phyloP scores from a whole-genome alignment of 345 rosid genomes.

The Boechera stricta region DNA sequence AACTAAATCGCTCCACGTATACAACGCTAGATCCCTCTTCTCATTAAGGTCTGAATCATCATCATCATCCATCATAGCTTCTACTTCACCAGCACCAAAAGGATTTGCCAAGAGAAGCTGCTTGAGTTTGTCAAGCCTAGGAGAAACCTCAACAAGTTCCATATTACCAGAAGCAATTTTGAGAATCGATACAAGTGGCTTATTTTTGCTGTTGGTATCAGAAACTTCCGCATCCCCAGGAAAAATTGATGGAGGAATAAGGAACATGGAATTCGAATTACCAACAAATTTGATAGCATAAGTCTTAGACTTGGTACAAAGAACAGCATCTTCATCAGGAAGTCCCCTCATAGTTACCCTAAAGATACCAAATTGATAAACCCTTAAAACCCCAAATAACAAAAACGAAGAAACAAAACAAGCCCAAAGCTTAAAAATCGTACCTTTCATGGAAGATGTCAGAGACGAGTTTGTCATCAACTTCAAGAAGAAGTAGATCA shows the following conservation, averaged over 20 bases:
- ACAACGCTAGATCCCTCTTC: constrained; percentile 46
- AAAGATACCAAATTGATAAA: background rate
- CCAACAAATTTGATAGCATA: constrained; percentile 81
- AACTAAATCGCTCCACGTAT: constrained; percentile 74
- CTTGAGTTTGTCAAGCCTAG: constrained; percentile 80
- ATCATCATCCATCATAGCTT: constrained; percentile 36
- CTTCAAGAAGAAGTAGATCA: constrained; percentile 78
- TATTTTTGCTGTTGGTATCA: constrained; percentile 32
- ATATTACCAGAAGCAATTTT: constrained; percentile 72
- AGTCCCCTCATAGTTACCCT: constrained; percentile 81
- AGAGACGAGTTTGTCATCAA: constrained; percentile 65
- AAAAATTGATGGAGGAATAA: constrained; percentile 66
- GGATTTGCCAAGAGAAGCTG: constrained; percentile 64
- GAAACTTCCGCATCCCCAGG: constrained; percentile 43
- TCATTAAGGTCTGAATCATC: constrained; percentile 37
- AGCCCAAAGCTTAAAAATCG: background rate
- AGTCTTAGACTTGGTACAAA: constrained; percentile 87
- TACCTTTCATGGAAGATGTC: constrained; percentile 73
- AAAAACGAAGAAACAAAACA: background rate
- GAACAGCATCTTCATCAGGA: constrained; percentile 87
- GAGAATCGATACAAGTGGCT: constrained; percentile 54
- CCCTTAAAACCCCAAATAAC: background rate
- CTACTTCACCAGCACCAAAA: constrained; percentile 54
- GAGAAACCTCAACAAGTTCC: constrained; percentile 90
- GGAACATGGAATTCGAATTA: constrained; percentile 79